Percentiles rank a stretch among this genome's conserved stretches.
Evolutionary conservation across 257 asterid genomes (phyloP).

Genomic region (Asclepias syriaca): DNA sequence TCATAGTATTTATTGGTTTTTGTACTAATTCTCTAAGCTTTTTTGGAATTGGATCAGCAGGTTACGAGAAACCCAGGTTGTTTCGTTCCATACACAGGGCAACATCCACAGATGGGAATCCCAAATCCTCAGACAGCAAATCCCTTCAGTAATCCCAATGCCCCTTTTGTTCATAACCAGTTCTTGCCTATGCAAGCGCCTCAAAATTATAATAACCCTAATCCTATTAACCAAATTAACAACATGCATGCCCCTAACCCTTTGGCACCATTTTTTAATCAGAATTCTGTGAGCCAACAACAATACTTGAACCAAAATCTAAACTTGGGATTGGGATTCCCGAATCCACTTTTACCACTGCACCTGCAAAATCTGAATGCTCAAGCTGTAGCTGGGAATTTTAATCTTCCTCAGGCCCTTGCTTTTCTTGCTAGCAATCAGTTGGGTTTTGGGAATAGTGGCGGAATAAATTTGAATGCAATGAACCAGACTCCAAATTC

Average conservation of each 20-base stretch:
- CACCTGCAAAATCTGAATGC: slow-evolving; percentile 28
- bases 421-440: slow-evolving; percentile 33
- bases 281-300: slow-evolving; percentile 34
- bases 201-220: slow-evolving; percentile 14
- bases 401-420: slow-evolving; percentile 32
- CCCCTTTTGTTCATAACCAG: slow-evolving; percentile 37
- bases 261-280: slow-evolving; percentile 36
- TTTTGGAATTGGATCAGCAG: slow-evolving; percentile 30
- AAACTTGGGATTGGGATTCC: slow-evolving; percentile 25
- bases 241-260: slow-evolving; percentile 19
- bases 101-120: slow-evolving; percentile 30
- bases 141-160: slow-evolving; percentile 38
- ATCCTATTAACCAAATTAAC: slow-evolving; percentile 19
- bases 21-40: background rate
- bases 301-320: slow-evolving; percentile 35
- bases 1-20: background rate
- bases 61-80: slow-evolving; percentile 40
- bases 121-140: slow-evolving; percentile 42
- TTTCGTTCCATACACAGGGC: slow-evolving; percentile 35
- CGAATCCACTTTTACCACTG: slow-evolving; percentile 50
- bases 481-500: slow-evolving; percentile 27
- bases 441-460: slow-evolving; percentile 26
- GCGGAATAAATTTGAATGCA: slow-evolving; percentile 34
- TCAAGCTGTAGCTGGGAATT: slow-evolving; percentile 21
- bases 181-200: slow-evolving; percentile 37